These are phyloP conservation scores for Immersiella caudata DNA, from an alignment of 495 filamentous ascomycete species.

Conservation along the genomic window DNA sequence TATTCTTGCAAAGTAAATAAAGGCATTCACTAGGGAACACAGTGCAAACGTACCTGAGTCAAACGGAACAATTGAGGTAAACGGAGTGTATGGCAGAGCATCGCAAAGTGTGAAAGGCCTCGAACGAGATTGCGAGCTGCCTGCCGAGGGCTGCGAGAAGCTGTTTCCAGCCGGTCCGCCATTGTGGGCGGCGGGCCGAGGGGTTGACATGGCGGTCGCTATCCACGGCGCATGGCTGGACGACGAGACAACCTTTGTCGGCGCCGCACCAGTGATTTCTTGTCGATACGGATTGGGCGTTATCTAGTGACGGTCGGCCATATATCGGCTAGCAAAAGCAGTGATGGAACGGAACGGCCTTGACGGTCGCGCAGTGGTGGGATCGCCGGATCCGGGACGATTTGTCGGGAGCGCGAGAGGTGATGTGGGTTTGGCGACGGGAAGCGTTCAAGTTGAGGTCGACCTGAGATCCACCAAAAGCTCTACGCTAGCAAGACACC, in stretches of 20 bases:
- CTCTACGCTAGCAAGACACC: constrained; percentile 1
- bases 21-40: constrained; percentile 5
- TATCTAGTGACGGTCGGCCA: neutral
- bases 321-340: neutral
- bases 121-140: constrained; percentile 17
- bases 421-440: constrained; percentile 15
- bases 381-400: neutral
- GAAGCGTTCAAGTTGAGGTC: constrained; percentile 9
- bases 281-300: neutral
- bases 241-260: neutral
- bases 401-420: neutral
- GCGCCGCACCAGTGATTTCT: neutral
- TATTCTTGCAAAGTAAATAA: constrained; percentile 8
- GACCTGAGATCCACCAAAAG: neutral
- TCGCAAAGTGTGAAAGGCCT: constrained; percentile 67
- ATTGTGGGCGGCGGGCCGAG: constrained; percentile 30
- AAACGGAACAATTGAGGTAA: constrained; percentile 88
- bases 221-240: constrained; percentile 28
- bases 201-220: constrained; percentile 41
- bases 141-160: neutral
- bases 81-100: constrained; percentile 87
- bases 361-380: neutral
- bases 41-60: constrained; percentile 64
- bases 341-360: neutral
- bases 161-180: constrained; percentile 23